These are phyloP conservation scores for Oryza punctata DNA, from an alignment of 176 grass and related monocot genomes.

Conservation along the genomic window DNA sequence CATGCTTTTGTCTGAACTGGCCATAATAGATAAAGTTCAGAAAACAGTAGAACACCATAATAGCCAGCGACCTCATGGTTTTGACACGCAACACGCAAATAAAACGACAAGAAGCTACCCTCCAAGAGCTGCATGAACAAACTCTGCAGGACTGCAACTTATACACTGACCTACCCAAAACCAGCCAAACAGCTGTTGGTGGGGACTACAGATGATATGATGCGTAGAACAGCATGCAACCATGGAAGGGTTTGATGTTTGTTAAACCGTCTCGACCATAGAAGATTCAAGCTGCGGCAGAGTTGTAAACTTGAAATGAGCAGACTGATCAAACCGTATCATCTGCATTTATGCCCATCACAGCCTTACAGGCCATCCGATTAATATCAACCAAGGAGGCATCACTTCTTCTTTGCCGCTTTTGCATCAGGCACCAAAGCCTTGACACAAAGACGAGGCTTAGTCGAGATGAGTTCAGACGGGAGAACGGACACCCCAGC, in stretches of 20 bases:
- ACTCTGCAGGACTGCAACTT: conserved; percentile 20
- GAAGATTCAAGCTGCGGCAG: neutral
- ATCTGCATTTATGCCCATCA: neutral
- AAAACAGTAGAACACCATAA: conserved; percentile 42
- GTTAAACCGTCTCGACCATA: conserved; percentile 8
- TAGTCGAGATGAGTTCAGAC: conserved; percentile 57
- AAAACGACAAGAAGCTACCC: conserved; percentile 40
- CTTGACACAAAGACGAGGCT: conserved; percentile 64
- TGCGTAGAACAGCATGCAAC: neutral
- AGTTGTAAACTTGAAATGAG: conserved; percentile 3
- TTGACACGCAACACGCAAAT: conserved; percentile 33
- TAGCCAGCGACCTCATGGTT: conserved; percentile 22
- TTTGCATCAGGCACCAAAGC: conserved; percentile 67
- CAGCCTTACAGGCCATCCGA: neutral
- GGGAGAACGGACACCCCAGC: conserved; percentile 65
- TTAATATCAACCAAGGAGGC: neutral
- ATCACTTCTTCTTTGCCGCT: conserved; percentile 52
- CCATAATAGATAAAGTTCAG: conserved; percentile 34
- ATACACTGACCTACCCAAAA: conserved; percentile 29
- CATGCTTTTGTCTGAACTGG: conserved; percentile 35
- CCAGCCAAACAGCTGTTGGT: conserved; percentile 24
- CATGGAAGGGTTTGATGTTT: neutral
- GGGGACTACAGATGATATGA: conserved; percentile 9
- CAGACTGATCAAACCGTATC: neutral
- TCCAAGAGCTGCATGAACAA: conserved; percentile 39